These are phyloP conservation scores for Cladosporium colombiae DNA, from an alignment of 2,329 filamentous ascomycete species.

Conservation along the genomic window DNA sequence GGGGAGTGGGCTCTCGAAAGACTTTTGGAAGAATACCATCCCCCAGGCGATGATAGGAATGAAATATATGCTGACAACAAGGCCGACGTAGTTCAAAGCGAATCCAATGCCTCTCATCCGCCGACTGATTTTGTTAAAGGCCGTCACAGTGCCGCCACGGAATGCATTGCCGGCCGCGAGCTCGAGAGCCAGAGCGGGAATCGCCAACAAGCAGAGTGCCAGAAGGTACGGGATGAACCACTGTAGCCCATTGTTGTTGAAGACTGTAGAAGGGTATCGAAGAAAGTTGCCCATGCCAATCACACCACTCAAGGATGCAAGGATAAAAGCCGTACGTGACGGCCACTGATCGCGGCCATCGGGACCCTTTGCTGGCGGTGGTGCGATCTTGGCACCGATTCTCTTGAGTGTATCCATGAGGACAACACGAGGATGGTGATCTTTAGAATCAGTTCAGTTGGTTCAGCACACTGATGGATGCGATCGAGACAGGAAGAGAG, in stretches of 20 bases:
- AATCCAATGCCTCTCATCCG: constrained; percentile 48
- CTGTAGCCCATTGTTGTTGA: constrained; percentile 62
- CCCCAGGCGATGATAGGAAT: constrained; percentile 60
- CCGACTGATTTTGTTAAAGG: constrained; percentile 50
- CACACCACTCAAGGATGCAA: constrained; percentile 61
- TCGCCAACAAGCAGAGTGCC: constrained; percentile 57
- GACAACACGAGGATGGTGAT: not conserved
- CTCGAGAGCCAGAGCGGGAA: constrained; percentile 58
- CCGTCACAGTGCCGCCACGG: constrained; percentile 36
- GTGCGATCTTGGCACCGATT: constrained; percentile 41
- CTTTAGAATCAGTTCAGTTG: not conserved
- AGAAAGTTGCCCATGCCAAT: constrained; percentile 61
- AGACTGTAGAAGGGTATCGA: constrained; percentile 59
- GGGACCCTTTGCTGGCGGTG: constrained; percentile 22
- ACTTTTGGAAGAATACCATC: constrained; percentile 60
- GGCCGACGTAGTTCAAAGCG: constrained; percentile 54
- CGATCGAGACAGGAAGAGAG: not conserved
- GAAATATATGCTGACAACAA: constrained; percentile 59
- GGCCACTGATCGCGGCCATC: constrained; percentile 57
- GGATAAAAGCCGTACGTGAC: constrained; percentile 56
- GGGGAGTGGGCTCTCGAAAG: constrained; percentile 56
- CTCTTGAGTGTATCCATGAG: constrained; percentile 3
- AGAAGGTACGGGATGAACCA: constrained; percentile 64
- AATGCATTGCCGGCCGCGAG: constrained; percentile 56
- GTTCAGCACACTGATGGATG: not conserved